A percentile compares a stretch with the other conserved stretches of the same genome.
Evolutionary conservation across 495 filamentous ascomycete genomes (phyloP).

Genomic region (Xylaria grammica): DNA sequence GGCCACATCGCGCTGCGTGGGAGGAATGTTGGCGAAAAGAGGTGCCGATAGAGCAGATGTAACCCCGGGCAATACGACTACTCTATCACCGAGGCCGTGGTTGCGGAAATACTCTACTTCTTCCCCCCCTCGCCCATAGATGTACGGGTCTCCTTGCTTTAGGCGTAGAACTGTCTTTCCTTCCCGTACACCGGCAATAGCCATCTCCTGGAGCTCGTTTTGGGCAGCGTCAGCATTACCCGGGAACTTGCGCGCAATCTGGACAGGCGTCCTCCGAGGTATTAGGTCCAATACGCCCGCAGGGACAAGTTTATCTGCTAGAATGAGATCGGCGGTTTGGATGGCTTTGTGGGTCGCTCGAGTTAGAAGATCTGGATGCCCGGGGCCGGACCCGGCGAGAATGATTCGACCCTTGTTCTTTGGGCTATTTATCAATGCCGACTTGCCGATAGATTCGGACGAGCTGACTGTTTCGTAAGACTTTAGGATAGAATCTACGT

Average conservation of each 20-base stretch:
- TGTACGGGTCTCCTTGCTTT: constrained; percentile 96
- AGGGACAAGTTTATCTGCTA: constrained; percentile 96
- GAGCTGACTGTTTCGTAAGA: constrained; percentile 57
- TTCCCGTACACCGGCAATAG: constrained; percentile 69
- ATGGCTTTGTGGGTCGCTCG: constrained; percentile 88
- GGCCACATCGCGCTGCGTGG: constrained; percentile 85
- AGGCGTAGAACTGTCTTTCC: constrained; percentile 84
- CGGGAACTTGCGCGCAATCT: constrained; percentile 96
- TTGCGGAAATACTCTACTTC: constrained; percentile 84
- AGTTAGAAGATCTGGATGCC: constrained; percentile 89
- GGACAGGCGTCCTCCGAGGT: constrained; percentile 84
- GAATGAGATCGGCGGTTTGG: constrained; percentile 78
- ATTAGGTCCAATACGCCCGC: constrained; percentile 84
- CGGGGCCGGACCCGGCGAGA: constrained; percentile 91
- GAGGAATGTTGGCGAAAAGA: constrained; percentile 84
- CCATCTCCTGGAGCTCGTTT: constrained; percentile 83
- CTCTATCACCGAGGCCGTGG: constrained; percentile 63
- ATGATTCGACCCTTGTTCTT: constrained; percentile 69
- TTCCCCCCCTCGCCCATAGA: constrained; percentile 93
- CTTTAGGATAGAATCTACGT: constrained; percentile 73
- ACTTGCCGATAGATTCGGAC: constrained; percentile 18
- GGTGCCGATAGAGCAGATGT: constrained; percentile 87
- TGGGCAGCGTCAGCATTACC: constrained; percentile 95
- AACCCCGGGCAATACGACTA: constrained; percentile 84
- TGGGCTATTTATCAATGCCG: neutral